phyloP scores from a whole-genome alignment of 345 rosid genomes.

The Camelina neglecta region DNA sequence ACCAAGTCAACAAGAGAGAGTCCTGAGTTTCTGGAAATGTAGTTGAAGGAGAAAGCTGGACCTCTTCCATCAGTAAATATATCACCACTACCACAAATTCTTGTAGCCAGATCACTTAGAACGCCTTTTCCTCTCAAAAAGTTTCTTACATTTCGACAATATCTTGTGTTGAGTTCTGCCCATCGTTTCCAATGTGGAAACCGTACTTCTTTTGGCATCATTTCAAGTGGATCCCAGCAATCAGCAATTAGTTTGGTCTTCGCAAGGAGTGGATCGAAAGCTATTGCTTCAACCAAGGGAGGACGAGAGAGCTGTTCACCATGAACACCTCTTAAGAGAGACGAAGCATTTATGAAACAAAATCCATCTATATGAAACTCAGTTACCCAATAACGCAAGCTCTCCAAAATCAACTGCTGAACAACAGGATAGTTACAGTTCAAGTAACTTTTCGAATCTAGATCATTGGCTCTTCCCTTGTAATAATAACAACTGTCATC shows the following conservation, averaged over 20 bases:
- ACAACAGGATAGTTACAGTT: constrained; percentile 79
- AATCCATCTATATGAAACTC: constrained; percentile 93
- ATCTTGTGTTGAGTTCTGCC: constrained; percentile 78
- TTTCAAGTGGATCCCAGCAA: constrained; percentile 66
- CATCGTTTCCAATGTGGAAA: constrained; percentile 96
- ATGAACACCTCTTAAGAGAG: constrained; percentile 66
- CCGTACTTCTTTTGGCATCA: constrained; percentile 47
- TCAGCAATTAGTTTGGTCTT: constrained; percentile 80
- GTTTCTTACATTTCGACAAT: constrained; percentile 67
- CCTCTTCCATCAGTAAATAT: constrained; percentile 82
- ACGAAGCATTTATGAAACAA: constrained; percentile 77
- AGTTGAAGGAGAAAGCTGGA: constrained; percentile 86
- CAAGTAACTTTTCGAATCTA: constrained; percentile 54
- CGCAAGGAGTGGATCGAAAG: constrained; percentile 87
- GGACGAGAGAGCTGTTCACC: constrained; percentile 83
- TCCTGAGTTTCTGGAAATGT: constrained; percentile 70
- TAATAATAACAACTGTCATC: constrained; percentile 72
- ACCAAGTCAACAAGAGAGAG: constrained; percentile 88
- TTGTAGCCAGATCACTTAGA: constrained; percentile 79
- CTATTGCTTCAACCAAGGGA: constrained; percentile 82
- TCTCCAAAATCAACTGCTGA: constrained; percentile 74
- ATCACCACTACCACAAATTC: constrained; percentile 94
- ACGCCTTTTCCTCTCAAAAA: constrained; percentile 76
- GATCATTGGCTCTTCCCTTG: constrained; percentile 43
- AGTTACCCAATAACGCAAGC: constrained; percentile 81